Percentiles rank a stretch among this genome's conserved stretches.
Conservation (phyloP, 352 stramenopile genomes). For the Pythium rishiriense region DNA sequence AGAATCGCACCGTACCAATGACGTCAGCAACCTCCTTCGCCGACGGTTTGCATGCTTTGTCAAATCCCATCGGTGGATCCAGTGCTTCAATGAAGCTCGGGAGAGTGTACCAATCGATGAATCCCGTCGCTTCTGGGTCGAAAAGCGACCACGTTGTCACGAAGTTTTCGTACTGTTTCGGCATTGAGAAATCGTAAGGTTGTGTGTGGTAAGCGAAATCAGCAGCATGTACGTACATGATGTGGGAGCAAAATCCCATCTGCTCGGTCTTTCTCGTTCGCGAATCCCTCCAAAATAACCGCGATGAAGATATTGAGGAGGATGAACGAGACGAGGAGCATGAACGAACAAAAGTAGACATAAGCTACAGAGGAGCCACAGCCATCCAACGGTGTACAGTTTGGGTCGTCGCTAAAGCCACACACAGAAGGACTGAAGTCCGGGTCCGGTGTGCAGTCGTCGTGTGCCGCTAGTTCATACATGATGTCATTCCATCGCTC, state of each 20-base stretch:
- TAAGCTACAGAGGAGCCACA: conserved; percentile 68
- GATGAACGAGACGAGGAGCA: conserved; percentile 84
- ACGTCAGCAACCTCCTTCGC: conserved; percentile 48
- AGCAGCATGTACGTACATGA: conserved; percentile 34
- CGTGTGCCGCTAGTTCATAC: conserved; percentile 70
- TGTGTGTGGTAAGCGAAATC: not conserved
- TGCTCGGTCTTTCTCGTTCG: conserved; percentile 12
- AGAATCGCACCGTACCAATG: conserved; percentile 33
- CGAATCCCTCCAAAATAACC: conserved; percentile 88
- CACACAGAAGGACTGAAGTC: conserved; percentile 55
- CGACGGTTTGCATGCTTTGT: conserved; percentile 31
- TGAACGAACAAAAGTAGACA: conserved; percentile 87
- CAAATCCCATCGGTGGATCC: conserved; percentile 70
- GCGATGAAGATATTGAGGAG: conserved; percentile 93
- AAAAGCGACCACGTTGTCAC: conserved; percentile 68
- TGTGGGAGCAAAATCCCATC: conserved; percentile 43
- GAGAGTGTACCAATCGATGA: conserved; percentile 71
- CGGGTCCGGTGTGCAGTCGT: conserved; percentile 44
- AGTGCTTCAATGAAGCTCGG: conserved; percentile 63
- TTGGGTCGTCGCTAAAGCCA: conserved; percentile 41
- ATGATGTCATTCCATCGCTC: conserved; percentile 93
- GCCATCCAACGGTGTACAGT: conserved; percentile 55
- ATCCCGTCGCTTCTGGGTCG: conserved; percentile 84
- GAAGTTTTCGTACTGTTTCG: conserved; percentile 74
- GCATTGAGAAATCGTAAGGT: conserved; percentile 1